Percentiles rank a stretch among this genome's conserved stretches.
Conservation (phyloP, 345 rosid genomes). For the Streptanthus diversifolius region DNA sequence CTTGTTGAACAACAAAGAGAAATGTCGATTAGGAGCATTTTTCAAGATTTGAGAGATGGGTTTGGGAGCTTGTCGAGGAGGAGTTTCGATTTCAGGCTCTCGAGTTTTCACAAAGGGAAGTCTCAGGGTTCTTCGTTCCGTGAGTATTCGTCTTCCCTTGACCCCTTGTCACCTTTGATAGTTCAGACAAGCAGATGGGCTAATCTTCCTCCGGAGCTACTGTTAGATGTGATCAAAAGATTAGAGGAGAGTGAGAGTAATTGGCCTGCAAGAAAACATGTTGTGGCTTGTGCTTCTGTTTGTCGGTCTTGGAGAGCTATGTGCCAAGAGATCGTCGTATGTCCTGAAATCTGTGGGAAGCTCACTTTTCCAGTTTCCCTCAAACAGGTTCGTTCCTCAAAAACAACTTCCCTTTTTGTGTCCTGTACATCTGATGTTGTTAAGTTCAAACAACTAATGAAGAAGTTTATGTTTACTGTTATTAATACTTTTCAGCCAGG, state of each 20-base stretch:
- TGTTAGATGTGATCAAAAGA: conserved; percentile 57
- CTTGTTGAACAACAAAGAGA: conserved; percentile 1
- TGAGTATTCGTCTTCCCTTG: conserved; percentile 38
- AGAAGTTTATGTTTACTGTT: neutral
- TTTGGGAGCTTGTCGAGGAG: conserved; percentile 68
- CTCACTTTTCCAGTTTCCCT: conserved; percentile 63
- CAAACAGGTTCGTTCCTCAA: conserved; percentile 45
- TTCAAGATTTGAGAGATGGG: conserved; percentile 66
- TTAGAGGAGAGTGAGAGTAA: conserved; percentile 62
- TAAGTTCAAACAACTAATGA: neutral
- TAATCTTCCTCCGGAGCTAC: conserved; percentile 61
- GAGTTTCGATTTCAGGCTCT: conserved; percentile 53
- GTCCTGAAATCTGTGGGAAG: conserved; percentile 66
- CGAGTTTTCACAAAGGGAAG: conserved; percentile 55
- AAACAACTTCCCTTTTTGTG: neutral
- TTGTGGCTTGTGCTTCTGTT: conserved; percentile 66
- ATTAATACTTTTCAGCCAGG: conserved; percentile 47
- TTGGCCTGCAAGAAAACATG: conserved; percentile 61
- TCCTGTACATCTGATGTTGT: neutral
- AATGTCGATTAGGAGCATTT: conserved; percentile 66
- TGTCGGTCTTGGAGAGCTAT: conserved; percentile 64
- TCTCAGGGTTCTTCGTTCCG: conserved; percentile 46
- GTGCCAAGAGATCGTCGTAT: conserved; percentile 60
- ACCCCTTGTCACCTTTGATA: conserved; percentile 40
- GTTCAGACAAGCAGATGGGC: conserved; percentile 63